Percentiles rank a stretch among this genome's conserved stretches.
phyloP scores from a whole-genome alignment of 805 yeast genomes.

The Candida qinlingensis region DNA sequence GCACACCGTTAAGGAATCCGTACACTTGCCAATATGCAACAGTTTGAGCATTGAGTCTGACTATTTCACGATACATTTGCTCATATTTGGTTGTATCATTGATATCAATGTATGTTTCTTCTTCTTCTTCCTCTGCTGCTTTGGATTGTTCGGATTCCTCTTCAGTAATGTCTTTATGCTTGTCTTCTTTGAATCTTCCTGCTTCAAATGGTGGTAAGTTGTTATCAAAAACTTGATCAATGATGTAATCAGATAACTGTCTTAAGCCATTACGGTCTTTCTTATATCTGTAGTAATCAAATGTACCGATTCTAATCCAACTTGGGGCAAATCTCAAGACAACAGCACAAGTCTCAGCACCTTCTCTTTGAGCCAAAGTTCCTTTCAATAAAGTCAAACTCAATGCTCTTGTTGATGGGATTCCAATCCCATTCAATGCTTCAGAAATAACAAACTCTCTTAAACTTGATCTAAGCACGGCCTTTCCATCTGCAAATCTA shows the following conservation, averaged over 20 bases:
- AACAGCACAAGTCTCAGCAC: conserved; percentile 77
- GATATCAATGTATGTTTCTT: conserved; percentile 18
- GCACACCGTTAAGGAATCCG: conserved; percentile 90
- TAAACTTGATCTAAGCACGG: conserved; percentile 81
- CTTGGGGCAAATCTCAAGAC: conserved; percentile 77
- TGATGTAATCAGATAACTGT: conserved; percentile 64
- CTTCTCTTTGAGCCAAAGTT: conserved; percentile 67
- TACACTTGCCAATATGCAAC: conserved; percentile 87
- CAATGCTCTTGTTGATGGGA: conserved; percentile 83
- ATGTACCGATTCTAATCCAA: conserved; percentile 87
- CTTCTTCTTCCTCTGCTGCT: conserved; percentile 16
- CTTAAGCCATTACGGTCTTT: conserved; percentile 62
- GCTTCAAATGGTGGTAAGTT: conserved; percentile 25
- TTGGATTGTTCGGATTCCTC: conserved; percentile 11
- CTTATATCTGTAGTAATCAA: conserved; percentile 74
- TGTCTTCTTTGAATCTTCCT: conserved; percentile 19
- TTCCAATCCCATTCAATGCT: conserved; percentile 69
- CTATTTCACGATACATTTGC: conserved; percentile 63
- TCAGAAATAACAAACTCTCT: conserved; percentile 87
- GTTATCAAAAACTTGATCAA: conserved; percentile 50
- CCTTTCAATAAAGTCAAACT: conserved; percentile 67
- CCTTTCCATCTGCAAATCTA: conserved; percentile 95
- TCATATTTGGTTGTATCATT: conserved; percentile 56
- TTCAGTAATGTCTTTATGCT: conserved; percentile 20
- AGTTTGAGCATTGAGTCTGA: conserved; percentile 66